Evolutionary conservation across 495 filamentous ascomycete species (phyloP).

Genomic region (Aspergillus bertholletiae): DNA sequence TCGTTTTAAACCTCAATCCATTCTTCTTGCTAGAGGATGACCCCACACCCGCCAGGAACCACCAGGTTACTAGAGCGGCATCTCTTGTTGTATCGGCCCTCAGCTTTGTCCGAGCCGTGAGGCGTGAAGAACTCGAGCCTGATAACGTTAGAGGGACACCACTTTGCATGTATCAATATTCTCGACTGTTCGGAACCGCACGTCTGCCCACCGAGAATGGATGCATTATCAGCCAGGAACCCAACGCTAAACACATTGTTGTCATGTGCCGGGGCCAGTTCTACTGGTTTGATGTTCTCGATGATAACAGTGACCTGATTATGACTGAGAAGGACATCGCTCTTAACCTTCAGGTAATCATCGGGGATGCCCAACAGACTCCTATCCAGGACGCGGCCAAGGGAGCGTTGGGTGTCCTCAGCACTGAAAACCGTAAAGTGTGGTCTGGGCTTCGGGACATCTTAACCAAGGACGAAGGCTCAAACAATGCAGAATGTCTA

Average conservation of each 20-base stretch:
- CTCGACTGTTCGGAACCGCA: conserved; percentile 90
- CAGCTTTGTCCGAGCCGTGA: conserved; percentile 88
- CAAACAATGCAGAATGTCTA: conserved; percentile 93
- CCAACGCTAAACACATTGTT: conserved; percentile 84
- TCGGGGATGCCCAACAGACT: conserved; percentile 83
- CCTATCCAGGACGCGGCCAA: conserved; percentile 94
- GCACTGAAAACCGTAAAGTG: conserved; percentile 92
- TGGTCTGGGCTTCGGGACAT: conserved; percentile 93
- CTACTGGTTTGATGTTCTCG: conserved; percentile 98
- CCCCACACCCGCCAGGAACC: conserved; percentile 90
- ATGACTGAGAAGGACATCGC: conserved; percentile 96
- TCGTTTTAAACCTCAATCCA: conserved; percentile 95
- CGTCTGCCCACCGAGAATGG: conserved; percentile 93
- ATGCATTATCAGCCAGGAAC: conserved; percentile 93
- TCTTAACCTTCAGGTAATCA: conserved; percentile 86
- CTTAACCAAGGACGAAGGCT: conserved; percentile 76
- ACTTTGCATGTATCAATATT: conserved; percentile 97
- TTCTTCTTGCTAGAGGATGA: conserved; percentile 98
- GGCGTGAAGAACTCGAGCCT: conserved; percentile 88
- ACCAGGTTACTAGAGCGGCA: conserved; percentile 92
- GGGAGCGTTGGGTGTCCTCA: conserved; percentile 87
- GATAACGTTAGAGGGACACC: conserved; percentile 80
- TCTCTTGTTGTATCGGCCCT: conserved; percentile 88
- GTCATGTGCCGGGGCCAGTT: conserved; percentile 94
- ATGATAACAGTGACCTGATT: conserved; percentile 90